Evolutionary conservation across 1,284 basidiomycete genomes (phyloP).

Genomic region (Afroboletus lepidellus): DNA sequence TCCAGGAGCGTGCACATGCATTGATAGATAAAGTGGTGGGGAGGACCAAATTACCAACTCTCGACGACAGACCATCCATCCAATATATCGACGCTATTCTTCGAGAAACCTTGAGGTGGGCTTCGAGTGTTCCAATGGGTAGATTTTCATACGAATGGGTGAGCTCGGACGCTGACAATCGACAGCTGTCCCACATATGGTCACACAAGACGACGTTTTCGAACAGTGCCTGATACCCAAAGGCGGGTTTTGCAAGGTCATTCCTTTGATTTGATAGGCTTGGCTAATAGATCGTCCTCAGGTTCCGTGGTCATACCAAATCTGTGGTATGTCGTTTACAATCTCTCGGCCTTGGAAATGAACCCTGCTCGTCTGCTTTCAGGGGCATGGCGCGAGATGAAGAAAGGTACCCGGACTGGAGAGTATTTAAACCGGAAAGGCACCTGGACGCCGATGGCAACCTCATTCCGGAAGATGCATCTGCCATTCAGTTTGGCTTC

Average conservation of each 20-base stretch:
- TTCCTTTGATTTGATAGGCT: not conserved
- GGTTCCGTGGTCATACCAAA: constrained; percentile 24
- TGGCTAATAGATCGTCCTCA: not conserved
- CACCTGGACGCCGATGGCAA: constrained; percentile 20
- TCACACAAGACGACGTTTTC: constrained; percentile 27
- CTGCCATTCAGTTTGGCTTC: constrained; percentile 20
- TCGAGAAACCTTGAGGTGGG: constrained; percentile 28
- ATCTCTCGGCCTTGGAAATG: not conserved
- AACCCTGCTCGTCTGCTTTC: not conserved
- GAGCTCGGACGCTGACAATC: not conserved
- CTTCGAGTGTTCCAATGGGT: constrained; percentile 26
- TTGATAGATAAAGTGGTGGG: constrained; percentile 26
- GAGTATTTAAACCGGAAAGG: constrained; percentile 25
- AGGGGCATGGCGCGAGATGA: constrained; percentile 28
- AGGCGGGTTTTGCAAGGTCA: constrained; percentile 14
- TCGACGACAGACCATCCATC: constrained; percentile 22
- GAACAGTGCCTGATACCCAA: constrained; percentile 27
- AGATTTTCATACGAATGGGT: not conserved
- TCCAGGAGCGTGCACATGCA: constrained; percentile 25
- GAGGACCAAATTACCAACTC: constrained; percentile 19
- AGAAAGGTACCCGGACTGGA: constrained; percentile 22
- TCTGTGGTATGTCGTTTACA: constrained; percentile 15
- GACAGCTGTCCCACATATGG: constrained; percentile 20
- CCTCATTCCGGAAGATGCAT: constrained; percentile 13
- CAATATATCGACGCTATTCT: constrained; percentile 31